These are phyloP conservation scores for Suillus clintonianus DNA, from an alignment of 768 basidiomycete species.

Conservation along the genomic window DNA sequence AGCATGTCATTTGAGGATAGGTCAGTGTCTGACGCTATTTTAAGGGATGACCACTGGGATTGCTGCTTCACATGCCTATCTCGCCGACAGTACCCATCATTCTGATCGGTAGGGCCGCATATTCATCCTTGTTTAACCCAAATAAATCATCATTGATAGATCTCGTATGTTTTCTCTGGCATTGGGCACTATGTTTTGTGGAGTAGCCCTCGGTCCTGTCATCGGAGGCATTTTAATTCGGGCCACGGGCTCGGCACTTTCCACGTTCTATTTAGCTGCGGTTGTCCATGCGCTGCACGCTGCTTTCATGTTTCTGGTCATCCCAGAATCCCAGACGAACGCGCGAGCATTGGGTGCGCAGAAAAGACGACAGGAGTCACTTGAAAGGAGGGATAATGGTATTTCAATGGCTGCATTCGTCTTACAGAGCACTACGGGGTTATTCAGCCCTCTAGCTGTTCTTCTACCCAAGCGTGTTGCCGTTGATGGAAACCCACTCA, in stretches of 20 bases:
- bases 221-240: constrained; percentile 68
- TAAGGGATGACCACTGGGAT: constrained; percentile 51
- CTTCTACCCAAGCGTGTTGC: constrained; percentile 49
- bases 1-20: background rate
- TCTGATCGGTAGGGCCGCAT: constrained; percentile 46
- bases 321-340: constrained; percentile 78
- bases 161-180: constrained; percentile 65
- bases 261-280: constrained; percentile 72
- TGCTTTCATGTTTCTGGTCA: constrained; percentile 51
- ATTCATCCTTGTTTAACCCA: background rate
- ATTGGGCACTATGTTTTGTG: constrained; percentile 68
- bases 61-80: constrained; percentile 63
- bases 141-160: constrained; percentile 35
- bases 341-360: constrained; percentile 39
- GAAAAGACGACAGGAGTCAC: constrained; percentile 8
- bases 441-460: constrained; percentile 71
- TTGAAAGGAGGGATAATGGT: constrained; percentile 10
- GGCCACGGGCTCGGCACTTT: constrained; percentile 52
- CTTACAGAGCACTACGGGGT: constrained; percentile 52
- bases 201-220: constrained; percentile 78
- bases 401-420: constrained; percentile 4
- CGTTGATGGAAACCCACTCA: constrained; percentile 38
- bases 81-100: constrained; percentile 66
- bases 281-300: constrained; percentile 51
- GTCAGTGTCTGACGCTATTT: constrained; percentile 8